Evolutionary conservation across 2,329 filamentous ascomycete genomes (phyloP), one percentile per base, ranked within the genome.

Genomic region (Domatiomyces catenatus): DNA sequence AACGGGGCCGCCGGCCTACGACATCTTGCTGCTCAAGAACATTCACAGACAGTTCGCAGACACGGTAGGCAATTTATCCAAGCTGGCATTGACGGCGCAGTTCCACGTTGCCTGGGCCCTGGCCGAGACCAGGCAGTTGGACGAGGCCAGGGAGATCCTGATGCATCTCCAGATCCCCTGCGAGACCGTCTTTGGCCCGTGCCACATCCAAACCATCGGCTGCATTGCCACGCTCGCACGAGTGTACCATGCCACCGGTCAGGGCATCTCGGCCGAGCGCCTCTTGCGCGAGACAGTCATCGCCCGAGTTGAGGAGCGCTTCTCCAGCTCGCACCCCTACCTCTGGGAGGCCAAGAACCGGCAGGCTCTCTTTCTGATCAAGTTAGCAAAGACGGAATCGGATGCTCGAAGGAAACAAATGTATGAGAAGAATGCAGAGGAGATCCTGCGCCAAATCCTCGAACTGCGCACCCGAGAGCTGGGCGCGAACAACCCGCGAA

Each of bases 281-380:
- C 52, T 56, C 44, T 43, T 56, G 26, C 46, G 42, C 8, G 22
- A 52, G 12, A 43, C 39, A 10, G 52, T 54, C 42, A 19, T 49
- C 24, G 47, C 52, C 5, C 19, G 52, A 8, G 48, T 56, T 12
- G 39, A 50, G 32, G 22, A 48, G 45, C 53, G 54, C 24, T 56
- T 56, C 17, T 46, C 46, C 5, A 48, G 50, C n/a, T 39, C 48
- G 20, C 54, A 56, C 44, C 52, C 54, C 10, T 56, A 56, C 42
- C 48, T 45, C 10, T 56, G 54, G 54, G 54, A 56, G 42, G 52
- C 50, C 19, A 54, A 54, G n/a, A 52, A 56, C 20, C 54, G 54
- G 10, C 54, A 56, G 18, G 54, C 54, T 3, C 52, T 47, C 46
- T 51, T 56, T 19, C 48, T 56, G 12, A 44, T 47, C n/a, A 48